Base-by-base conservation (phyloP, 768 basidiomycete genomes). In the Clavaria fumosa region DNA sequence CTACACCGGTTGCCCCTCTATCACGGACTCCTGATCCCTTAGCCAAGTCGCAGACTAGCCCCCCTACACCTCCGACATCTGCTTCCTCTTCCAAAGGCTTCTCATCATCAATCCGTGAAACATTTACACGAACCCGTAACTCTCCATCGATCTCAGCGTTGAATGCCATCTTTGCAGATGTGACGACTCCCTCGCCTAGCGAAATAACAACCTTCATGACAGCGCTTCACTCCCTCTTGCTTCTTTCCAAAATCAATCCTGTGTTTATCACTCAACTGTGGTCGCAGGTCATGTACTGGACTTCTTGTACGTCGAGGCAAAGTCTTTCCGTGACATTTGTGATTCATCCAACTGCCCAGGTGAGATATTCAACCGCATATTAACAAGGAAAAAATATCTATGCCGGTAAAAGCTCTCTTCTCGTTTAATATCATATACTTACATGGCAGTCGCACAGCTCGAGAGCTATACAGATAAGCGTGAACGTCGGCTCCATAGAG, bases 251-350 rank as follows among this genome's bases (percentile, higher is more conserved):
- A 40, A 72, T 96, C 46, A 96, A 96, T 51, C 88, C 95, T 10
- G 77, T 71, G 5, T 63, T 96, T 12, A 77, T 76, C 35, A 76
- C 80, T 4, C 95, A 99, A 54, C 67, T 91, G 35, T 93, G 90
- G 77, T 91, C 89, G 1, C 95, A 99, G 57, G 75, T 95, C n/a
- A 79, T 95, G 64, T 96, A 91, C 53, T 99, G 95, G 95, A 80
- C 89, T 38, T 79, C 89, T 17, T 86, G 89, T 84, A 65, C 65
- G 77, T 54, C n/a, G 47, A 17, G 21, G 9, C 19, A 38, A 21
- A 14, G 35, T 31, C 15, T 27, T 9, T 12, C 23, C 18, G 11
- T 43, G 38, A 18, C 9, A 7, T 12, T 15, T 38, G 37, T 46
- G 34, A 38, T 39, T 31, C n/a, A n/a, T n/a, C n/a, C n/a, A n/a